Percentiles rank a stretch among this genome's conserved stretches.
Evolutionary conservation across 164 flowering plant species (phyloP).

Genomic region (Hamamelis virginiana): DNA sequence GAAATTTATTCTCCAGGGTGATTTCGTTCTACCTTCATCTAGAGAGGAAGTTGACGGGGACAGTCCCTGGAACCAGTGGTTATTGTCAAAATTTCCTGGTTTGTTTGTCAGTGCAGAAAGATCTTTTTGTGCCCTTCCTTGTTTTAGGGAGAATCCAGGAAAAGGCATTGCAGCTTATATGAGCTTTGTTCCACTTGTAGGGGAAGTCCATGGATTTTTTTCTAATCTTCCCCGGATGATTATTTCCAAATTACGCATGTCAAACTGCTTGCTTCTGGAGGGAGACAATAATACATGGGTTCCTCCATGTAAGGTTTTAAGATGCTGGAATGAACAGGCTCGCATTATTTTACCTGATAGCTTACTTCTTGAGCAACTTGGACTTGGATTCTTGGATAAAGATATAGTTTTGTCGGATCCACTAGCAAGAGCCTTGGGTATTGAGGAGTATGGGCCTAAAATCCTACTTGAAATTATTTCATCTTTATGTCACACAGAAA

Average conservation of each 20-base stretch:
- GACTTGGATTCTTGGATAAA: slow-evolving; percentile 73
- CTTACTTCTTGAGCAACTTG: slow-evolving; percentile 71
- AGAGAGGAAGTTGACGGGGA: slow-evolving; percentile 95
- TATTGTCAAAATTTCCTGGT: slow-evolving; percentile 77
- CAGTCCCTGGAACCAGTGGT: slow-evolving; percentile 97
- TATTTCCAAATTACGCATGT: slow-evolving; percentile 61
- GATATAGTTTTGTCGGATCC: slow-evolving; percentile 66
- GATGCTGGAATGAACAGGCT: slow-evolving; percentile 76
- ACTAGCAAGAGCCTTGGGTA: slow-evolving; percentile 73
- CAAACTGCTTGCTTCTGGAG: slow-evolving; percentile 84
- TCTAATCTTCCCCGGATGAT: slow-evolving; percentile 85
- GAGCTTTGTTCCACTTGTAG: slow-evolving; percentile 89
- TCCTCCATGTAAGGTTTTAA: slow-evolving; percentile 82
- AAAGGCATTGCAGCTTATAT: slow-evolving; percentile 78
- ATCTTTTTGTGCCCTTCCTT: slow-evolving; percentile 75
- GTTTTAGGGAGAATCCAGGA: slow-evolving; percentile 60
- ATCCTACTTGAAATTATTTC: slow-evolving; percentile 50
- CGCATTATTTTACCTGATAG: slow-evolving; percentile 57
- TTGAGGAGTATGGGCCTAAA: slow-evolving; percentile 78
- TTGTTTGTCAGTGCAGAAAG: slow-evolving; percentile 74
- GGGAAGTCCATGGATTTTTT: slow-evolving; percentile 98
- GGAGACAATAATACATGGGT: slow-evolving; percentile 64
- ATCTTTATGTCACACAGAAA: slow-evolving; percentile 43
- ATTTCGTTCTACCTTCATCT: slow-evolving; percentile 93
- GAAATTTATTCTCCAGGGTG: slow-evolving; percentile 94